Evolutionary conservation across 2,329 filamentous ascomycete genomes (phyloP), one percentile per base, ranked within the genome.

Genomic region (Phyllosticta ampelicida): DNA sequence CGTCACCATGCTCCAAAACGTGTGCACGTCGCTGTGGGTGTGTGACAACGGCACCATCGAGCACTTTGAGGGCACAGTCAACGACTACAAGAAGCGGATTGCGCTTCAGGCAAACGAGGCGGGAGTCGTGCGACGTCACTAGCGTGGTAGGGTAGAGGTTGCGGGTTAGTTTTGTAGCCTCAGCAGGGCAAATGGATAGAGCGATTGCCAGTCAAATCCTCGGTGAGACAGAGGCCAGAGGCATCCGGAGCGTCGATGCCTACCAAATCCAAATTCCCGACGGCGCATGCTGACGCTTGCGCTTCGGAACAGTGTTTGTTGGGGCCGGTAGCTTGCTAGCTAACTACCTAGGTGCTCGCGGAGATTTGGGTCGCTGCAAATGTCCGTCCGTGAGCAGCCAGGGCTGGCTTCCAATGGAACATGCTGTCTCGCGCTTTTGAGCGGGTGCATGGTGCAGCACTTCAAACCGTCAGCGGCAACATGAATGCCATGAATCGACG

Each of bases 31-130:
- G 70, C 76, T 99, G 68, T 99, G 94, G 94, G 92, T 99, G 62
- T 99, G 94, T 69, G 94, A 99, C 71, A 80, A 86, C 60, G 94
- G 94, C 9, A 94, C 86, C 1, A 91, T 99, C 19, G 90, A 95
- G 81, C 91, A 96, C 77, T 99, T 99, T 75, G 85, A 87, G 61
- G 94, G 94, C 30, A 91, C 95, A 66, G 91, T 99, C 55, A 89
- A 96, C 75, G 86, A 89, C 62, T 99, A 99, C 78, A 99, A 99
- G 86, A 96, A 91, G 83, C 86, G 89, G 73, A 96, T 99, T 68
- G 83, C 84, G 18, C 86, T 89, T 13, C 91, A 96, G 75, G 92
- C 92, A 20, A 86, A 95, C 71, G 86, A 86, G 56, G 85, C 87
- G 52, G 94, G 94, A 65, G 91, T 96, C 49, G 94, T 91, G 59